A percentile compares a stretch with the other conserved stretches of the same genome.
phyloP scores from a whole-genome alignment of 1,284 basidiomycete species.

The Gymnopus androsaceus region DNA sequence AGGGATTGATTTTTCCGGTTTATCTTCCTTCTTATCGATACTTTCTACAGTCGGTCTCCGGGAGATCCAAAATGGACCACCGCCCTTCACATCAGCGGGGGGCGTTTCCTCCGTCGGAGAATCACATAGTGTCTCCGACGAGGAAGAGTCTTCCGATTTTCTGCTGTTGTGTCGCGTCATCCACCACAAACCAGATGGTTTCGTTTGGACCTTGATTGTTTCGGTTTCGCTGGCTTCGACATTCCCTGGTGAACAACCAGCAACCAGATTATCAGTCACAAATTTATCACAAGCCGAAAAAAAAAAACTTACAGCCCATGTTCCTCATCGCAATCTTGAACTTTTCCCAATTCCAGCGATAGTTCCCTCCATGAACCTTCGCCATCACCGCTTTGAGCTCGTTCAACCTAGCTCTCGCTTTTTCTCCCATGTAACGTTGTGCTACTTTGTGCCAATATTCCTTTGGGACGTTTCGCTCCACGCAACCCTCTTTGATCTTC shows the following conservation, averaged over 20 bases:
- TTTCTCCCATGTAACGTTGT: conserved; percentile 68
- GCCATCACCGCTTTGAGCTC: conserved; percentile 72
- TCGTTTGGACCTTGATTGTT: conserved; percentile 59
- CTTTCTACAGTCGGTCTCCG: conserved; percentile 13
- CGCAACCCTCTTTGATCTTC: conserved; percentile 65
- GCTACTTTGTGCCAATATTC: conserved; percentile 79
- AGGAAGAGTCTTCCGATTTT: conserved; percentile 30
- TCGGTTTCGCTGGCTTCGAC: conserved; percentile 58
- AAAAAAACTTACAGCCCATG: conserved; percentile 68
- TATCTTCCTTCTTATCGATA: background rate
- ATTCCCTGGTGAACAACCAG: conserved; percentile 45
- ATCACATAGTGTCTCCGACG: conserved; percentile 8
- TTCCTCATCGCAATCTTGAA: conserved; percentile 74
- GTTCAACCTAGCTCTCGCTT: conserved; percentile 59
- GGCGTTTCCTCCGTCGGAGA: conserved; percentile 19
- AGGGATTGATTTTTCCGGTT: background rate
- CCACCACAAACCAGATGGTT: conserved; percentile 61
- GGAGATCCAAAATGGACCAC: conserved; percentile 9
- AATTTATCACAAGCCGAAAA: background rate
- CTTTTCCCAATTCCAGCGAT: conserved; percentile 78
- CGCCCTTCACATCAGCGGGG: background rate
- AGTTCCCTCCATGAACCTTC: conserved; percentile 71
- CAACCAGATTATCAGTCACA: background rate
- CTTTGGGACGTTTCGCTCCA: conserved; percentile 66
- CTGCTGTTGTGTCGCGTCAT: conserved; percentile 52